Conservation (phyloP, 106 monocot genomes). For the Triglochin maritima region DNA sequence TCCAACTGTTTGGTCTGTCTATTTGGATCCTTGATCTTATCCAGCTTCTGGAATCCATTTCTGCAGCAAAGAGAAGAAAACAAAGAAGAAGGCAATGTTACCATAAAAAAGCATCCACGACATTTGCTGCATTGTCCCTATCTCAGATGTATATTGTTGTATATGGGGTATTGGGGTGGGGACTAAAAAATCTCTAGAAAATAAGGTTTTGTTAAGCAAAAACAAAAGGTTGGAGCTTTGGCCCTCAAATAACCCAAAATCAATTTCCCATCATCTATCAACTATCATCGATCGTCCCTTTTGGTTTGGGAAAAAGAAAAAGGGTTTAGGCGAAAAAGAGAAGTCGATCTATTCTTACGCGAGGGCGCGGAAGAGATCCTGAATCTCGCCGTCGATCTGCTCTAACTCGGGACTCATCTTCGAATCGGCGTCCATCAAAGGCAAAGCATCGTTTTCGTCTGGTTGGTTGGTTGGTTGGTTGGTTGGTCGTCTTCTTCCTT, state of each 20-base stretch:
- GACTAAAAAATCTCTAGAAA: too few relatives aligned
- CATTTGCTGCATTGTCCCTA: not conserved
- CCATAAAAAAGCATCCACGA: not conserved
- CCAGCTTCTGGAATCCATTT: slow-evolving; percentile 83
- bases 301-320: not conserved
- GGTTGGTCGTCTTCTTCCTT: not conserved
- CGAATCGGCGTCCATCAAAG: slow-evolving; percentile 33
- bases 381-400: slow-evolving; percentile 69
- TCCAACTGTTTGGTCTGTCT: slow-evolving; percentile 69
- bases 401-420: slow-evolving; percentile 61
- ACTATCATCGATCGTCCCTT: too few relatives aligned
- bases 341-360: slow-evolving; percentile 28
- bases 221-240: not conserved
- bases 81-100: too few relatives aligned
- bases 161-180: too few relatives aligned
- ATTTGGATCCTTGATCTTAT: slow-evolving; percentile 61
- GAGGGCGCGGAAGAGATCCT: slow-evolving; percentile 63
- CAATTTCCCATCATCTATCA: not conserved
- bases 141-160: too few relatives aligned
- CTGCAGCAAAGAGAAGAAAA: too few relatives aligned
- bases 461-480: not conserved
- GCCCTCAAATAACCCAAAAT: not conserved
- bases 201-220: not conserved
- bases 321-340: not conserved
- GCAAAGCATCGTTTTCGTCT: not conserved